Evolutionary conservation across 495 filamentous ascomycete genomes (phyloP), one percentile per base, ranked within the genome.

Genomic region (Penicillium lagena): DNA sequence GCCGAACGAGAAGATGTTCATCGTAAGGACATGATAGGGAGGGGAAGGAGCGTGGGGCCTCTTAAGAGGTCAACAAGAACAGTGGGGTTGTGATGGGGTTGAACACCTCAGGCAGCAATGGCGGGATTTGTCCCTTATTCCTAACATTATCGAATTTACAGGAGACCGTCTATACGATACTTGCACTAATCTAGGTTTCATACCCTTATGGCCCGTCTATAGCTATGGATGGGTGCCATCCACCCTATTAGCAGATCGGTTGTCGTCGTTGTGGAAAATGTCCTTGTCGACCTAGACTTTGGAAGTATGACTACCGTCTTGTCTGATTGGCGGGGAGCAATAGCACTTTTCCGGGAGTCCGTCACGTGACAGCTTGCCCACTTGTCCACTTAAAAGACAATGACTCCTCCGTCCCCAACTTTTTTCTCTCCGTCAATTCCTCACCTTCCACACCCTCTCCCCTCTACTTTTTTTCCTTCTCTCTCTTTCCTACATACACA

Each of bases 241-340:
- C n/a, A n/a, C n/a, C n/a, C n/a, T n/a, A n/a, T n/a, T n/a, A n/a
- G n/a, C n/a, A n/a, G n/a, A n/a, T n/a, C n/a, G n/a, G n/a, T n/a
- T n/a, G n/a, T n/a, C n/a, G n/a, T n/a, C n/a, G n/a, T n/a, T n/a
- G n/a, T n/a, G n/a, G n/a, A n/a, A n/a, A n/a, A n/a, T n/a, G n/a
- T n/a, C n/a, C n/a, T n/a, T n/a, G n/a, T n/a, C n/a, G n/a, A n/a
- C n/a, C n/a, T n/a, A n/a, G n/a, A n/a, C n/a, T n/a, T n/a, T n/a
- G n/a, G n/a, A n/a, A n/a, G n/a, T n/a, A n/a, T n/a, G n/a, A n/a
- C n/a, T n/a, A n/a, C n/a, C n/a, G n/a, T n/a, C n/a, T n/a, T n/a
- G n/a, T n/a, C 57, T 54, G 55, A 64, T 58, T 60, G 60, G 60
- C 64, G 67, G 65, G 69, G 69, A 72, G 67, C 28, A 34, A 10